phyloP scores from a whole-genome alignment of 2,329 filamentous ascomycete species.

The Aspergillus calidoustus region DNA sequence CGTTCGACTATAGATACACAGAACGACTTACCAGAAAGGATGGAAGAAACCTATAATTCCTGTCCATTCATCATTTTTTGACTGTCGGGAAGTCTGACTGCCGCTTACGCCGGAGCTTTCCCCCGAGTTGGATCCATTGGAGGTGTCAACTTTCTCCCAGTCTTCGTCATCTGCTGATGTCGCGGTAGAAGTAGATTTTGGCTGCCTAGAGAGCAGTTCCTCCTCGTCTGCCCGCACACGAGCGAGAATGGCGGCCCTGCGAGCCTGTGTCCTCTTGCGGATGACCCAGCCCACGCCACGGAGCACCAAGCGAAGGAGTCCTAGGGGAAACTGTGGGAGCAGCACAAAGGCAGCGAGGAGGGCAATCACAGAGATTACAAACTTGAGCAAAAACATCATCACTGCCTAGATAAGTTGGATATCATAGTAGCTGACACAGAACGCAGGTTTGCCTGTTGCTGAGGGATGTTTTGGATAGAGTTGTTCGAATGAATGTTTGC shows the following conservation, averaged over 20 bases:
- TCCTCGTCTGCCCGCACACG: slow-evolving; percentile 52
- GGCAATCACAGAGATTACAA: slow-evolving; percentile 37
- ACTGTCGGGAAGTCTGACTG: slow-evolving; percentile 40
- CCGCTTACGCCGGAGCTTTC: slow-evolving; percentile 44
- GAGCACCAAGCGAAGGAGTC: slow-evolving; percentile 41
- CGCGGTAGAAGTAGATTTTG: slow-evolving; percentile 27
- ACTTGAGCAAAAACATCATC: slow-evolving; percentile 42
- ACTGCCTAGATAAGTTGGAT: slow-evolving; percentile 11
- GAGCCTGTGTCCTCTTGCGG: slow-evolving; percentile 65
- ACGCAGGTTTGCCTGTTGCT: background rate
- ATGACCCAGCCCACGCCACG: slow-evolving; percentile 63
- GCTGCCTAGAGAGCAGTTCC: slow-evolving; percentile 33
- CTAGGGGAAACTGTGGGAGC: slow-evolving; percentile 40
- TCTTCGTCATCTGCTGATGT: slow-evolving; percentile 60
- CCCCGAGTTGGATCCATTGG: slow-evolving; percentile 45
- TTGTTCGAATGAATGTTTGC: slow-evolving; percentile 13
- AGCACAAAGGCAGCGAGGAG: slow-evolving; percentile 39
- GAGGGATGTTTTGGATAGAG: slow-evolving; percentile 6
- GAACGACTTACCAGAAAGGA: slow-evolving; percentile 77
- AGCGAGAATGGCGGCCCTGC: slow-evolving; percentile 59
- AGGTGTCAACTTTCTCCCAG: slow-evolving; percentile 70
- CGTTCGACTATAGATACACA: slow-evolving; percentile 2
- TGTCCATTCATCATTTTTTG: slow-evolving; percentile 67
- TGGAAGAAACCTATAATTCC: slow-evolving; percentile 96
- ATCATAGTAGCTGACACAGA: slow-evolving; percentile 6